Conservation (phyloP, 306 rosid genomes). For the Pachyrhizus erosus region DNA sequence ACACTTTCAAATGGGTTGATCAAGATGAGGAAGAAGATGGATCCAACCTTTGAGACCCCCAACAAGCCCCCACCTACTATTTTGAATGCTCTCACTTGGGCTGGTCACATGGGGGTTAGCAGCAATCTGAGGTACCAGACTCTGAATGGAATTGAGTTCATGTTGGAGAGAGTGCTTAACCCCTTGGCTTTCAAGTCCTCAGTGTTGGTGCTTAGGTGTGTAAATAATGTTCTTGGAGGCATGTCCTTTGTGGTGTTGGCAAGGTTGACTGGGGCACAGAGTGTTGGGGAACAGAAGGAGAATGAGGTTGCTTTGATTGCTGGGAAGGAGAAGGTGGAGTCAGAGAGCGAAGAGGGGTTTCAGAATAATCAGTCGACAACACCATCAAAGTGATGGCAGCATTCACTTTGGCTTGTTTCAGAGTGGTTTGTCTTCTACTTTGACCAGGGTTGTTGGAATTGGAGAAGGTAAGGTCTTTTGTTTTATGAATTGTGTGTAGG, state of each 20-base stretch:
- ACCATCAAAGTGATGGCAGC: constrained; percentile 61
- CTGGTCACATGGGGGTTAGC: constrained; percentile 85
- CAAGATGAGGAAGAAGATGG: constrained; percentile 85
- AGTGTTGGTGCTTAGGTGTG: constrained; percentile 73
- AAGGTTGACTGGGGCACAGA: constrained; percentile 85
- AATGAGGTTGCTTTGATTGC: background rate
- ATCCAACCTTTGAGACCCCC: constrained; percentile 81
- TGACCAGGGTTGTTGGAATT: constrained; percentile 21
- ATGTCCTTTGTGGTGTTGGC: constrained; percentile 89
- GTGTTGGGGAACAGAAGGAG: constrained; percentile 41
- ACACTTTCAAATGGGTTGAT: constrained; percentile 84
- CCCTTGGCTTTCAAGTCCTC: constrained; percentile 82
- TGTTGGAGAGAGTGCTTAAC: constrained; percentile 72
- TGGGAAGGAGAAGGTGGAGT: constrained; percentile 61
- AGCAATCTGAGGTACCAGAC: constrained; percentile 93
- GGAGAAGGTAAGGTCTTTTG: constrained; percentile 32
- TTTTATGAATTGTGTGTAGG: constrained; percentile 23
- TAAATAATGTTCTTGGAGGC: constrained; percentile 91
- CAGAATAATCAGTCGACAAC: constrained; percentile 62
- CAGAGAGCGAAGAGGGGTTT: constrained; percentile 50
- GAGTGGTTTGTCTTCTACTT: background rate
- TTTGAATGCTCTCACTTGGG: constrained; percentile 88
- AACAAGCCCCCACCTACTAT: constrained; percentile 87
- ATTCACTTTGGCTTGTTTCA: constrained; percentile 1
- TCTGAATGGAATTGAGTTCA: constrained; percentile 74